phyloP scores from a whole-genome alignment of 2,329 filamentous ascomycete species.

The Colletotrichum sp. region DNA sequence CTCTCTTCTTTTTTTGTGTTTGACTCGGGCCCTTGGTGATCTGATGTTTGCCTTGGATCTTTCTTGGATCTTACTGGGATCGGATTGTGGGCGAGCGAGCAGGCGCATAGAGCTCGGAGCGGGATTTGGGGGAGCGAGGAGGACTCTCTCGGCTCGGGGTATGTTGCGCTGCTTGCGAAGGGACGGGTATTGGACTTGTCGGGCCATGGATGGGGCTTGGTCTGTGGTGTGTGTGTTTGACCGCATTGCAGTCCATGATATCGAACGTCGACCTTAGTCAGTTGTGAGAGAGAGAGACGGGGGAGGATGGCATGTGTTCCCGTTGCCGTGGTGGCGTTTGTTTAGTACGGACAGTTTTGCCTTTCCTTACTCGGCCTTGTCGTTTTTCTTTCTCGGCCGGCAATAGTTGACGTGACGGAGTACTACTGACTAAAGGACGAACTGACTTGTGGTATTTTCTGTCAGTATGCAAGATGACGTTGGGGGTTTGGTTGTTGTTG shows the following conservation, averaged over 20 bases:
- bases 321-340: not conserved
- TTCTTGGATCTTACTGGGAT: not conserved
- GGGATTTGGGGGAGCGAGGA: not conserved
- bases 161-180: not conserved
- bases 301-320: not conserved
- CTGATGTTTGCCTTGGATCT: slow-evolving; percentile 1
- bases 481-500: not conserved
- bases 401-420: not conserved
- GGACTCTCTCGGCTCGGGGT: not conserved
- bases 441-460: not conserved
- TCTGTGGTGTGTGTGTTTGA: not conserved
- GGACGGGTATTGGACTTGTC: not conserved
- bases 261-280: not conserved
- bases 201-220: not conserved
- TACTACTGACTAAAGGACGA: not conserved
- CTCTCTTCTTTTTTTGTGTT: not conserved
- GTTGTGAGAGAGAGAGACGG: not conserved
- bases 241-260: not conserved
- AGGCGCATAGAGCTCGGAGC: not conserved
- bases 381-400: not conserved
- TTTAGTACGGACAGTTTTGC: not conserved
- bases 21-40: slow-evolving; percentile 1
- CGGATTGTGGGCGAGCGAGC: not conserved
- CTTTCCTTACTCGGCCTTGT: not conserved
- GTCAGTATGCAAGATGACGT: not conserved